Evolutionary conservation across 495 filamentous ascomycete genomes (phyloP), one percentile per base, ranked within the genome.

Genomic region (Peziza echinospora): DNA sequence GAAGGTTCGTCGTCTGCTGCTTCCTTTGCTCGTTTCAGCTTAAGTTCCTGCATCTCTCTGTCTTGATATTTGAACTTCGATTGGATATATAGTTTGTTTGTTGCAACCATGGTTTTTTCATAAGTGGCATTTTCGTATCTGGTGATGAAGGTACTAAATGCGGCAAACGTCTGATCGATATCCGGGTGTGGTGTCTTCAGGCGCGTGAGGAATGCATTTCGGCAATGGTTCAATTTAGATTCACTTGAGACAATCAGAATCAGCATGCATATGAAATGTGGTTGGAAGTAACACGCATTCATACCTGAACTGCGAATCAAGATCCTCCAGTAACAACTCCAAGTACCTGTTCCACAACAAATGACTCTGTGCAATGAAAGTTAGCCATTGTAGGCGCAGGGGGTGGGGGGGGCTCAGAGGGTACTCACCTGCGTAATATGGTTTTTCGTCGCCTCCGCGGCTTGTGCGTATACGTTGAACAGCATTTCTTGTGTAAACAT

Each of bases 331-430:
- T 22, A 75, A 54, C 17, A 80, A 59, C 24, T 79, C 68, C 8
- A 75, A 64, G 45, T 77, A 86, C 48, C 76, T 77, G 57, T 93
- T 75, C 86, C 86, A 97, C n/a, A 94, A 69, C 43, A 77, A 54
- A 54, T 89, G 73, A 63, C 86, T 93, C 45, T 57, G 25, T 24
- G 42, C n/a, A n/a, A n/a, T 41, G n/a, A 53, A 30, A 40, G 49
- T 54, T 44, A 58, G 47, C 21, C 16, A 23, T 42, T 13, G 42
- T 39, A 46, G 50, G 23, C 16, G 8, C 26, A 8, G n/a, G 8
- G 8, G n/a, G 8, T n/a, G 8, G 8, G 8, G n/a, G n/a, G 8
- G 26, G 26, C 30, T 6, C 24, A 44, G 24, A 48, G 24, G 21
- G 28, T 23, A 53, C 51, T 45, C 41, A 53, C 51, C 56, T 93